Evolutionary conservation across 2,329 filamentous ascomycete species (phyloP).

Genomic region (Fusarium nisikadoi): DNA sequence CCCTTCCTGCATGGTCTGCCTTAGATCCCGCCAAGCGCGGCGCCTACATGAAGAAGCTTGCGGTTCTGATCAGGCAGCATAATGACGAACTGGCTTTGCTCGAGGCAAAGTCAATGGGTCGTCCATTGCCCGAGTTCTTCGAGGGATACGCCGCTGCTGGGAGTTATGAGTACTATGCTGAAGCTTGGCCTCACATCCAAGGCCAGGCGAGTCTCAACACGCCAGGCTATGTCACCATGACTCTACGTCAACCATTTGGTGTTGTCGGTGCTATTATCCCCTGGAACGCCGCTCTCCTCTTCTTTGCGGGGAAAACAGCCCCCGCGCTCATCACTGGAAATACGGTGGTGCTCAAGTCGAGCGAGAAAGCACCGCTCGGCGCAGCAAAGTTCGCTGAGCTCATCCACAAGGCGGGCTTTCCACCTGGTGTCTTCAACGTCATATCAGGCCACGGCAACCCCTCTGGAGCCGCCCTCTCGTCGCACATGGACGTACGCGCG

Average conservation of each 20-base stretch:
- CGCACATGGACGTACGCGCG: constrained; percentile 76
- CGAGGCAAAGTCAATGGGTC: constrained; percentile 35
- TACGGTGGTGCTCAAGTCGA: constrained; percentile 32
- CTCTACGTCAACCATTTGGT: constrained; percentile 61
- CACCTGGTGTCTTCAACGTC: constrained; percentile 79
- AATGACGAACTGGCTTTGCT: constrained; percentile 54
- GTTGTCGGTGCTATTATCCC: constrained; percentile 67
- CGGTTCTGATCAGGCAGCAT: constrained; percentile 54
- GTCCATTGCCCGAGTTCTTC: constrained; percentile 25
- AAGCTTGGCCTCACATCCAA: constrained; percentile 53
- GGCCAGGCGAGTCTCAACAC: constrained; percentile 60
- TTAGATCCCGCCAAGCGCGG: constrained; percentile 54
- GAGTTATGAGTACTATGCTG: constrained; percentile 55
- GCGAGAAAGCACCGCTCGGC: constrained; percentile 37
- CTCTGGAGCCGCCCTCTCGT: constrained; percentile 73
- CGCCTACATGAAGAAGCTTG: constrained; percentile 57
- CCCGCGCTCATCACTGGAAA: constrained; percentile 36
- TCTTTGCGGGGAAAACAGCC: constrained; percentile 55
- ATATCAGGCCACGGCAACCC: constrained; percentile 75
- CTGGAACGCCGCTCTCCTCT: constrained; percentile 63
- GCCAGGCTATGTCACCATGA: constrained; percentile 58
- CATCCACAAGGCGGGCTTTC: constrained; percentile 77
- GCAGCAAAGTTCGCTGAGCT: constrained; percentile 57
- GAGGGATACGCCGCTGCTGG: constrained; percentile 53
- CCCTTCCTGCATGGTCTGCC: constrained; percentile 59